Base-by-base conservation (phyloP, 352 stramenopile genomes). In the Albugo candida region DNA sequence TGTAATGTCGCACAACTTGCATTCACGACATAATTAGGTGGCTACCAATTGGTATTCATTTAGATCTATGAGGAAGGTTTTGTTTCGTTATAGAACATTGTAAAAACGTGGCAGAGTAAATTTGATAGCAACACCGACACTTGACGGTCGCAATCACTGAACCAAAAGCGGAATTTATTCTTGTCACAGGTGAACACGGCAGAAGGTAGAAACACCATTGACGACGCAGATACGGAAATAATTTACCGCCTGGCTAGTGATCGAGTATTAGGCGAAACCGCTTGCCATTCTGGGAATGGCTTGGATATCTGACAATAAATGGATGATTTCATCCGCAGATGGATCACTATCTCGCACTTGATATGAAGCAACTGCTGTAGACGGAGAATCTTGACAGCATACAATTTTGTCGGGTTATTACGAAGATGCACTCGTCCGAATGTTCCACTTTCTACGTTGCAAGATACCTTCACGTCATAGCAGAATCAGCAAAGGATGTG, bases 311-410 rank as follows among this genome's bases (percentile, higher is more conserved):
- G 19, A 94, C 77, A 45, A 96, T 91, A 52, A 93, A 93, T 18
- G 83, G 85, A 43, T 95, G 76, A 36, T 88, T n/a, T 61, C 43
- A 95, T 79, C 50, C 63, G 66, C 52, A 64, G 76, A 45, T 95
- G 52, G 44, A 95, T 88, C 47, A 77, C 71, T n/a, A 94, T 72
- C 53, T 96, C 85, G 55, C 81, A 93, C 50, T 93, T 83, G 54
- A 95, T 85, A 60, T 95, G 84, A 55, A 88, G 76, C 44, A 95
- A 61, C 51, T 92, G 84, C 48, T 93, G 71, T 43, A 94, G 67
- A 12, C 74, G 55, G 31, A 96, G 55, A 50, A 96, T 92, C 53
- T 95, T 95, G 18, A 95, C 63, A 5, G 83, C 83, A 47, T 87
- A 81, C 47, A 71, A 89, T 8, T 31, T 31, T 1, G 60, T 64